Conservation (phyloP, 306 rosid genomes). For the Ochetophila trinervis region DNA sequence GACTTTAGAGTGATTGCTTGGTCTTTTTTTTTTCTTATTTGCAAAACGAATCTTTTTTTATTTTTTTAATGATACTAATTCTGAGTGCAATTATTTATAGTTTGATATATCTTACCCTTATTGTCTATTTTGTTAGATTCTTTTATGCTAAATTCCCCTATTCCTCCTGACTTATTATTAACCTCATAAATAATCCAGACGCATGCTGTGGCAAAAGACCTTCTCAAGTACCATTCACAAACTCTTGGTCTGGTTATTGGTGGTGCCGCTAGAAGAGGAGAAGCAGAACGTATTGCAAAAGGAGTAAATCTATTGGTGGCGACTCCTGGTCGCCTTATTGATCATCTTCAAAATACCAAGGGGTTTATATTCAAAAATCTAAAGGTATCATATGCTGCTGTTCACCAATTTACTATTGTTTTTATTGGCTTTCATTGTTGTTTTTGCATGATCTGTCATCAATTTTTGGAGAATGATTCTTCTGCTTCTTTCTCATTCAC, state of each 20-base stretch:
- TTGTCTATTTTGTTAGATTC: background rate
- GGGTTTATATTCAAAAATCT: constrained; percentile 71
- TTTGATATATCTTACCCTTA: too few relatives aligned
- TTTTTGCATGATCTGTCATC: background rate
- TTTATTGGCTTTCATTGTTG: too few relatives aligned
- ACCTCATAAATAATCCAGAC: constrained; percentile 44
- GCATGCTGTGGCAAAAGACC: constrained; percentile 86
- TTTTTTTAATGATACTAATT: too few relatives aligned
- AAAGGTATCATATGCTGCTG: constrained; percentile 41
- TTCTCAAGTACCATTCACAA: constrained; percentile 87
- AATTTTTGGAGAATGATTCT: background rate
- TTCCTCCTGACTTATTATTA: constrained; percentile 10
- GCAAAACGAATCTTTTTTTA: too few relatives aligned
- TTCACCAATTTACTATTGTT: background rate
- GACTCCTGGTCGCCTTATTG: constrained; percentile 96
- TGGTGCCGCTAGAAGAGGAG: constrained; percentile 77
- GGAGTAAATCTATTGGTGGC: constrained; percentile 88
- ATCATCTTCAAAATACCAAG: constrained; percentile 85
- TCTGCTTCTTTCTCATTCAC: background rate
- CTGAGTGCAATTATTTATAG: too few relatives aligned
- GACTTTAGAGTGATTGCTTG: too few relatives aligned
- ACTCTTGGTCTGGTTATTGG: constrained; percentile 86
- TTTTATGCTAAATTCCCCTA: background rate
- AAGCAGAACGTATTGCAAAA: constrained; percentile 79
- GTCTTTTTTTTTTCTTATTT: too few relatives aligned